Percentiles rank a stretch among this genome's conserved stretches.
Conservation (phyloP, 1,284 basidiomycete genomes). For the Testicularia cyperi region DNA sequence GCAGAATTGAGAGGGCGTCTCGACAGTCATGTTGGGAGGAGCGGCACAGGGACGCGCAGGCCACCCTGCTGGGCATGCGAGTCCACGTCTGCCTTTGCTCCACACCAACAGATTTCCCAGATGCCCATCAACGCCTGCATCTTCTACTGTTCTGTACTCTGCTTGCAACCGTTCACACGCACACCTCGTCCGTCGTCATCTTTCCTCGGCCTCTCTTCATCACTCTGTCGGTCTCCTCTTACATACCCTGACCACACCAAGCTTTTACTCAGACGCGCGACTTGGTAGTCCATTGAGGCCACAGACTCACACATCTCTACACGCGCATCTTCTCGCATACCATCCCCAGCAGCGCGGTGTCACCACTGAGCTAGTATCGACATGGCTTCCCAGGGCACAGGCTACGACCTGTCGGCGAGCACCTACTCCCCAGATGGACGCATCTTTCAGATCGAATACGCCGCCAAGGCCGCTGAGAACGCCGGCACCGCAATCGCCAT, state of each 20-base stretch:
- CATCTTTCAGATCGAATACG: slow-evolving; percentile 96
- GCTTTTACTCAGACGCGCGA: background rate
- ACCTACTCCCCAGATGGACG: slow-evolving; percentile 98
- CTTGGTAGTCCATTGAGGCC: no score
- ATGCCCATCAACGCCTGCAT: no score
- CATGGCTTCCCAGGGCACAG: slow-evolving; percentile 97
- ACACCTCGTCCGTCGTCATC: background rate
- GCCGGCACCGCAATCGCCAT: slow-evolving; percentile 78
- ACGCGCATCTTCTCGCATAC: no score
- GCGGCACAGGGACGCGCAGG: slow-evolving; percentile 22
- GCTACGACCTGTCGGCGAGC: slow-evolving; percentile 96
- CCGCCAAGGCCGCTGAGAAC: slow-evolving; percentile 96
- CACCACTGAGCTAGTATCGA: no score
- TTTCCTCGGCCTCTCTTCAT: background rate
- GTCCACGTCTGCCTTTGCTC: background rate
- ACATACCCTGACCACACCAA: background rate
- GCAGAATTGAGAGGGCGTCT: background rate
- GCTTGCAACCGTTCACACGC: no score
- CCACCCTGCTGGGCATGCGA: background rate
- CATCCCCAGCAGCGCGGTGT: no score
- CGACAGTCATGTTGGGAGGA: no score
- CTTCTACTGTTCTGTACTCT: no score
- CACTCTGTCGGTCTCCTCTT: background rate
- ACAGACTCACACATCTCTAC: no score
- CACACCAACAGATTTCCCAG: slow-evolving; percentile 2